These are phyloP conservation scores for Trichoderma harzianum DNA, from an alignment of 2,329 filamentous ascomycete genomes.

Conservation along the genomic window DNA sequence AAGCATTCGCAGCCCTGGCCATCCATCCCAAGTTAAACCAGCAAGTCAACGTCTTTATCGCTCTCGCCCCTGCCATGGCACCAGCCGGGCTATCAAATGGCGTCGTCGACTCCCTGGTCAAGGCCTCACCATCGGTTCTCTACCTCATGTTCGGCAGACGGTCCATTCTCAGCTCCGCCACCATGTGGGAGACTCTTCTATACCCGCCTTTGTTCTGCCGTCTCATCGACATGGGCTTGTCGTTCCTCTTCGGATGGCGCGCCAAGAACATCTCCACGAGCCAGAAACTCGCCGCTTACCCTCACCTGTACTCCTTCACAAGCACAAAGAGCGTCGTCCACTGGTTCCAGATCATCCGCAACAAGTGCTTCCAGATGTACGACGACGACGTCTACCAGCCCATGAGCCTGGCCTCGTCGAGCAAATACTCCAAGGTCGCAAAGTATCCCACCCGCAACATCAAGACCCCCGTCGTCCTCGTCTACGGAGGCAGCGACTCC, in stretches of 20 bases:
- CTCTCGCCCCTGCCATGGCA: constrained; percentile 92
- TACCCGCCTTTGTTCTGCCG: constrained; percentile 92
- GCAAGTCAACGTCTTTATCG: constrained; percentile 94
- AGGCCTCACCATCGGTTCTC: constrained; percentile 86
- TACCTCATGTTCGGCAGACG: constrained; percentile 90
- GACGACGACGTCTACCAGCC: constrained; percentile 87
- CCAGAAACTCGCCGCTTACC: constrained; percentile 93
- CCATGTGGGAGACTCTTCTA: constrained; percentile 95
- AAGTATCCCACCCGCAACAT: constrained; percentile 97
- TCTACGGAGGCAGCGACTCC: constrained; percentile 92
- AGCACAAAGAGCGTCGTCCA: constrained; percentile 96
- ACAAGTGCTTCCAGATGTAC: constrained; percentile 96
- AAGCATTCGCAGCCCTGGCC: constrained; percentile 89
- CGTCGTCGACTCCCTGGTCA: constrained; percentile 88
- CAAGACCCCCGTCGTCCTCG: constrained; percentile 86
- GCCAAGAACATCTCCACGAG: constrained; percentile 76
- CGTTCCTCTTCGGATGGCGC: constrained; percentile 87
- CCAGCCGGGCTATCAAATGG: constrained; percentile 86
- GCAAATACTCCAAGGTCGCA: constrained; percentile 92
- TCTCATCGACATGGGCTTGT: constrained; percentile 76
- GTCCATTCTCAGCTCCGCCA: constrained; percentile 86
- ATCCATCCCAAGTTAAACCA: constrained; percentile 90
- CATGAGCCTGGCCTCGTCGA: constrained; percentile 64
- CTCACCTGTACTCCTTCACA: constrained; percentile 94
- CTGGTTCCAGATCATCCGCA: constrained; percentile 99